Percentiles rank a stretch among this genome's conserved stretches.
These are phyloP conservation scores for Lichtheimia corymbifera DNA, from an alignment of 371 early-diverging fungal species.

Conservation along the genomic window DNA sequence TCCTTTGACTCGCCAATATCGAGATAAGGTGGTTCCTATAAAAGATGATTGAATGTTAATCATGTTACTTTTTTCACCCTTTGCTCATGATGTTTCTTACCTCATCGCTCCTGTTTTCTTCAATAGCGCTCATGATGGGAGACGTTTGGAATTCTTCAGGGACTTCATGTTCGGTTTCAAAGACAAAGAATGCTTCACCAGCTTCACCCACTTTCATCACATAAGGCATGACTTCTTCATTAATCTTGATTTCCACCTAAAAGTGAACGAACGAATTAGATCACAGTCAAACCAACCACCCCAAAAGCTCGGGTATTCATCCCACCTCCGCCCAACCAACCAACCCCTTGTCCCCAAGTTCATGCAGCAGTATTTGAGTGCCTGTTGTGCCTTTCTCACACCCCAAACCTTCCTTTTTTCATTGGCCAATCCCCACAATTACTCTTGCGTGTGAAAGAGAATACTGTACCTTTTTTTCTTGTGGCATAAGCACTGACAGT, in stretches of 20 bases:
- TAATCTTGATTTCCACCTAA: conserved; percentile 90
- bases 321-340: background rate
- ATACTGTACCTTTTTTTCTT: conserved; percentile 71
- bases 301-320: background rate
- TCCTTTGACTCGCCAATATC: conserved; percentile 48
- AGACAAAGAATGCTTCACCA: conserved; percentile 98
- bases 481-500: conserved; percentile 85
- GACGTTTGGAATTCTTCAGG: conserved; percentile 92
- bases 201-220: conserved; percentile 98
- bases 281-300: background rate
- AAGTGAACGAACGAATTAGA: background rate
- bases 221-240: conserved; percentile 78
- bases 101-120: conserved; percentile 35
- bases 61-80: background rate
- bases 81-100: conserved; percentile 17
- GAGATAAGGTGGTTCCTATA: conserved; percentile 48
- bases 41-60: background rate
- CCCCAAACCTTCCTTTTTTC: background rate
- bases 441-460: too few species aligned
- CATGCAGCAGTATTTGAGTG: background rate
- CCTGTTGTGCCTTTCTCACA: background rate
- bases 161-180: conserved; percentile 84
- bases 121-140: conserved; percentile 76
- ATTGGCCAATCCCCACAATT: too few species aligned
- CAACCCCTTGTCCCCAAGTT: background rate